These are phyloP conservation scores for Penicillium psychrofluorescens DNA, from an alignment of 495 filamentous ascomycete genomes.

Conservation along the genomic window DNA sequence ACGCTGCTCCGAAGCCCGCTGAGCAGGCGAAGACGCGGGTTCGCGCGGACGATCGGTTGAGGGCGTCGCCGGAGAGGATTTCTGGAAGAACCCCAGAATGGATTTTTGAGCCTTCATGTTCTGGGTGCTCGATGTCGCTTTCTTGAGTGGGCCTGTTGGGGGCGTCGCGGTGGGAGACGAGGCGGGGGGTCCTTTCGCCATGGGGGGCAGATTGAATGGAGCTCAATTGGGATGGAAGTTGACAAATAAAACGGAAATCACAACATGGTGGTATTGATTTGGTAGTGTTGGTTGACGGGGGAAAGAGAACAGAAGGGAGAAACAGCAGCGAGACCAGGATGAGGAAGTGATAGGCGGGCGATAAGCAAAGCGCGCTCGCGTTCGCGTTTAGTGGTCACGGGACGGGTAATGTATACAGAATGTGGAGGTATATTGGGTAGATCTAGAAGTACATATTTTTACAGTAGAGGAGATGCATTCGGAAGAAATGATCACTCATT, in stretches of 20 bases:
- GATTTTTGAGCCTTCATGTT: conserved; percentile 67
- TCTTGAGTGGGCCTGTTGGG: conserved; percentile 31
- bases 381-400: background rate
- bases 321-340: no score
- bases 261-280: background rate
- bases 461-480: background rate
- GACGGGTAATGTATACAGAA: background rate
- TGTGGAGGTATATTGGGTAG: conserved; percentile 2
- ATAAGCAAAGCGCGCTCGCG: no score
- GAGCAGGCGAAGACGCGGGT: conserved; percentile 35
- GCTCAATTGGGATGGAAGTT: background rate
- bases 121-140: conserved; percentile 38
- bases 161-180: conserved; percentile 37
- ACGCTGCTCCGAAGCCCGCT: conserved; percentile 29
- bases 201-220: conserved; percentile 8
- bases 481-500: background rate
- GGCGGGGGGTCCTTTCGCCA: conserved; percentile 30
- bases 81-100: conserved; percentile 83
- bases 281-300: background rate
- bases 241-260: background rate
- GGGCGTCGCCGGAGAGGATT: conserved; percentile 44
- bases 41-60: conserved; percentile 24
- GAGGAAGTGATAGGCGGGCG: no score
- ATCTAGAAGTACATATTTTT: background rate
- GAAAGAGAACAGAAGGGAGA: background rate